Evolutionary conservation across 805 yeast genomes (phyloP).

Genomic region (Scheffersomyces stipitis): DNA sequence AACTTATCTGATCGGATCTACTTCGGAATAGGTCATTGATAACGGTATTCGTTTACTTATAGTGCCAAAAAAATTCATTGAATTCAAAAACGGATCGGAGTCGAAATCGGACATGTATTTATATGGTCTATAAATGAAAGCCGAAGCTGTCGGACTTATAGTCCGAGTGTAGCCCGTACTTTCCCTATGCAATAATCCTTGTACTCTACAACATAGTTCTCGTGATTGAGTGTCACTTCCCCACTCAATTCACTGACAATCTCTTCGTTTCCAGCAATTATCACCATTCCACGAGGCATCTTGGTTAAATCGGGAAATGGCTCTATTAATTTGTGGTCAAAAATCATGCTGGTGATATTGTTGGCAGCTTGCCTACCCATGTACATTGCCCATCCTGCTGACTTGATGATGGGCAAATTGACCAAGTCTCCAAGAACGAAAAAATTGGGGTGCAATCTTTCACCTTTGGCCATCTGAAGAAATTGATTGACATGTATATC

Average conservation of each 20-base stretch:
- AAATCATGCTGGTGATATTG: conserved; percentile 29
- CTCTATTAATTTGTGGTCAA: conserved; percentile 31
- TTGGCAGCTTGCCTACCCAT: conserved; percentile 41
- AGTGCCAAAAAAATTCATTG: not conserved
- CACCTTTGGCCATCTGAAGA: conserved; percentile 28
- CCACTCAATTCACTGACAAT: conserved; percentile 37
- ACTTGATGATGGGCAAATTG: conserved; percentile 39
- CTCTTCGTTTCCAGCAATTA: conserved; percentile 40
- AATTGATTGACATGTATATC: conserved; percentile 37
- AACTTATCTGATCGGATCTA: no score
- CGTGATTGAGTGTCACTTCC: conserved; percentile 31
- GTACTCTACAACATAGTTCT: conserved; percentile 36
- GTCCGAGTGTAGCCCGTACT: conserved; percentile 33
- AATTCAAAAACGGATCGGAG: conserved; percentile 5
- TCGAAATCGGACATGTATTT: no score
- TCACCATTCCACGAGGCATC: conserved; percentile 43
- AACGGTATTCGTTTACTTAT: no score
- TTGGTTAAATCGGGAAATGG: conserved; percentile 29
- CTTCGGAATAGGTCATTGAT: no score
- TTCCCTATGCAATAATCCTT: conserved; percentile 44
- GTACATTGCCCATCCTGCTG: conserved; percentile 47
- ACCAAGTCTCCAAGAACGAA: conserved; percentile 42
- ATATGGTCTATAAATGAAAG: no score
- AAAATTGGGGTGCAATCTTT: conserved; percentile 18
- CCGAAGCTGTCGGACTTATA: no score